Conservation (phyloP, 441 rosid genomes). For the Populus trichocarpa region DNA sequence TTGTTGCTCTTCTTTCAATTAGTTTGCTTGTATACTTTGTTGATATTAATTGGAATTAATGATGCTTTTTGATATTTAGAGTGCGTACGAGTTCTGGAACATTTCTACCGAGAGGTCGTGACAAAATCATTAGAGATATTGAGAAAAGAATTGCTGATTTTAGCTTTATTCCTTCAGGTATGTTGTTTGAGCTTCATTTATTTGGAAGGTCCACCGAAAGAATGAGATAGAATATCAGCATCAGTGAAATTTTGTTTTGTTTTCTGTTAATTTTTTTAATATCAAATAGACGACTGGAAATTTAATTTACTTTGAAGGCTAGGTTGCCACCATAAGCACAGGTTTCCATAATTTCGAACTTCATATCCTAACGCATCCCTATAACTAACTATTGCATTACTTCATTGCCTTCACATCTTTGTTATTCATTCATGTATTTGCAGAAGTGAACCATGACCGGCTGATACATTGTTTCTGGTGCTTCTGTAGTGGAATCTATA, state of each 20-base stretch:
- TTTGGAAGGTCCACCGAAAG: background rate
- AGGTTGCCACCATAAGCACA: background rate
- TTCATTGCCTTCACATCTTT: too few relatives aligned
- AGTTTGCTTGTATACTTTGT: background rate
- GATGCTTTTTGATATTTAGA: background rate
- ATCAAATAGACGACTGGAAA: background rate
- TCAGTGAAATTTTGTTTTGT: background rate
- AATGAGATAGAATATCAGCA: background rate
- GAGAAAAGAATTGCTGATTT: conserved; percentile 92
- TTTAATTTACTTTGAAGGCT: background rate
- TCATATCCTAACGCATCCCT: background rate
- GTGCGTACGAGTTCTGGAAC: background rate
- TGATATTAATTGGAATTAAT: background rate
- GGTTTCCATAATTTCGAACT: background rate
- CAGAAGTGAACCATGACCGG: too few relatives aligned
- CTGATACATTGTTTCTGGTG: too few relatives aligned
- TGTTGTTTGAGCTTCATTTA: conserved; percentile 20
- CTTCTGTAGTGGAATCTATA: too few relatives aligned
- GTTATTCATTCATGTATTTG: too few relatives aligned
- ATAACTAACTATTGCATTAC: background rate
- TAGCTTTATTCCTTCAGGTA: conserved; percentile 80
- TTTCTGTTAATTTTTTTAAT: background rate
- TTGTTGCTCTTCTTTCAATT: background rate
- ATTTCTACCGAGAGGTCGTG: background rate
- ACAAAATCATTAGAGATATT: conserved; percentile 24